Percentiles rank a stretch among this genome's conserved stretches.
Evolutionary conservation across 495 filamentous ascomycete species (phyloP).

Genomic region (Aspergillus leporis): DNA sequence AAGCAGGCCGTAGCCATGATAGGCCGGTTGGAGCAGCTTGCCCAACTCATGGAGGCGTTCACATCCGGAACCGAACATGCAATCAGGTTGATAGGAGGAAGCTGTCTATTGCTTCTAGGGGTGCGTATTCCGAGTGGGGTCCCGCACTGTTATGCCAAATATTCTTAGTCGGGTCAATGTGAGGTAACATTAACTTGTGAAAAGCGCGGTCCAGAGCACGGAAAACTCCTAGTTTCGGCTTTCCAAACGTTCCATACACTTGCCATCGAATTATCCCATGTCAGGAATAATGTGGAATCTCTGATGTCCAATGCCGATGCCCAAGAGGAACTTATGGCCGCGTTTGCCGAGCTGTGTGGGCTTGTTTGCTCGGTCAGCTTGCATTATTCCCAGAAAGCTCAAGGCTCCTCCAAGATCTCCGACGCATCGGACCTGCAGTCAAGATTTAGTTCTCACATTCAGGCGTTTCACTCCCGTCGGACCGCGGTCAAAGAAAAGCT

Average conservation of each 20-base stretch:
- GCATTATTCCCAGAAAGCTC: not conserved
- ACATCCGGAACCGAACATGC: not conserved
- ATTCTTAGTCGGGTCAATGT: not conserved
- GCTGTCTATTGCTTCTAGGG: not conserved
- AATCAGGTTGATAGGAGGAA: not conserved
- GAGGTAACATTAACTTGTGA: not conserved
- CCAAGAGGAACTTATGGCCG: not conserved
- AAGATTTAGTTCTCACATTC: not conserved
- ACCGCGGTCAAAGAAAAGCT: not conserved
- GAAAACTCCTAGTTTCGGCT: not conserved
- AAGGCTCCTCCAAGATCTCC: not conserved
- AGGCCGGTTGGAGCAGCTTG: not conserved
- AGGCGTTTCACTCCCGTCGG: not conserved
- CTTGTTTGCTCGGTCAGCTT: not conserved
- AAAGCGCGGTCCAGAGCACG: not conserved
- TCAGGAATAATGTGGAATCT: not conserved
- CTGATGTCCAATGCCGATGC: not conserved
- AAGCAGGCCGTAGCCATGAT: not conserved
- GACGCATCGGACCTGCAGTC: not conserved
- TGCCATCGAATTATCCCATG: not conserved
- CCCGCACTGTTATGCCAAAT: not conserved
- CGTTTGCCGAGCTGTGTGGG: not conserved
- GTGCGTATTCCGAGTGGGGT: not conserved
- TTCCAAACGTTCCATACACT: not conserved
- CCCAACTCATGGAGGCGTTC: not conserved